Evolutionary conservation across 495 filamentous ascomycete species (phyloP).

Genomic region (Trichoderma reesei): DNA sequence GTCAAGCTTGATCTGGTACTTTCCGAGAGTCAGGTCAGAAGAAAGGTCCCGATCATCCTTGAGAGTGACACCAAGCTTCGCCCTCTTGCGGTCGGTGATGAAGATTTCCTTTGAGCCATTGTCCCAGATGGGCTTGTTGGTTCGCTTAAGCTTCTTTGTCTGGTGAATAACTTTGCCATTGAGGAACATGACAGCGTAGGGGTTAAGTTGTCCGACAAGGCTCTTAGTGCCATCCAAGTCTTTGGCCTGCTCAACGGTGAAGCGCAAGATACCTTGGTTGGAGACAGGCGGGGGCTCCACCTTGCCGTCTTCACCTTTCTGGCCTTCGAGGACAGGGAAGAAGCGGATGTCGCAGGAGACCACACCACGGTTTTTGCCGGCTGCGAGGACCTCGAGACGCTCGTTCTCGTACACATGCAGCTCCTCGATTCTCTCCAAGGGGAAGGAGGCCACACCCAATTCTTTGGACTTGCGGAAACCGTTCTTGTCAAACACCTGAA

Average conservation of each 20-base stretch:
- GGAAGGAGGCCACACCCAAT: conserved; percentile 75
- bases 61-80: conserved; percentile 80
- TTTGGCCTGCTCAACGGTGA: conserved; percentile 91
- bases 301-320: conserved; percentile 64
- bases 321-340: conserved; percentile 80
- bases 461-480: conserved; percentile 95
- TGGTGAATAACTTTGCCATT: conserved; percentile 82
- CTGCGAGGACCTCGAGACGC: conserved; percentile 71
- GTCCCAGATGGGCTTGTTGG: conserved; percentile 91
- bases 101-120: conserved; percentile 85
- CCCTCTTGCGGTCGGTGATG: conserved; percentile 82
- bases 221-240: conserved; percentile 87
- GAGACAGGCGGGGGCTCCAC: conserved; percentile 72
- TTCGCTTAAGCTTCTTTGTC: conserved; percentile 85
- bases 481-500: conserved; percentile 86
- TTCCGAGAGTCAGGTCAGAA: conserved; percentile 76
- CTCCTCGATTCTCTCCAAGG: conserved; percentile 70
- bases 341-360: conserved; percentile 78
- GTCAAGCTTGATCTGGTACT: conserved; percentile 87
- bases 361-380: conserved; percentile 72
- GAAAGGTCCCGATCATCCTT: conserved; percentile 87
- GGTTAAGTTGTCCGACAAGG: conserved; percentile 77
- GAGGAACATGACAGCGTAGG: conserved; percentile 77
- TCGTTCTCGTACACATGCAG: conserved; percentile 71
- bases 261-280: conserved; percentile 84